Evolutionary conservation across 306 rosid genomes (phyloP), one percentile per base, ranked within the genome.

Genomic region (Fragaria iinumae): DNA sequence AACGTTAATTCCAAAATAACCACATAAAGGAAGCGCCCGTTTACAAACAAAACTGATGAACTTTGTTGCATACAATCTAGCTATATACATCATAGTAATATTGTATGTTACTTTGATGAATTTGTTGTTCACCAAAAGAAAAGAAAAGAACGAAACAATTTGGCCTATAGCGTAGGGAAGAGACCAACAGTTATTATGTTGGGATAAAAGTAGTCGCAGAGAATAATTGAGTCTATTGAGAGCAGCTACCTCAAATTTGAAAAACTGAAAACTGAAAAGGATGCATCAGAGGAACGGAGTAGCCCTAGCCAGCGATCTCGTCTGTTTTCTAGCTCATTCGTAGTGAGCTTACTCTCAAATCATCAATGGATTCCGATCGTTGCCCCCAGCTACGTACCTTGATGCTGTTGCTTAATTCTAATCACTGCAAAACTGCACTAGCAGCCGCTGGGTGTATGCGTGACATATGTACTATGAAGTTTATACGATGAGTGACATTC

Each of bases 261-360:
- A 45, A 45, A 45, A 2, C 8, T 36, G 57, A 45, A 45, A 45
- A 2, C 8, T 36, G 57, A 73, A 32, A 66, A 43, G n/a, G 82
- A 79, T 41, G 44, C 69, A 66, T 79, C 74, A 53, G 38, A 45
- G 38, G 36, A 69, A 73, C 48, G 78, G 60, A 20, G 60, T 20
- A 7, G 12, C 60, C 60, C 60, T 20, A 20, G 23, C 60, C 20
- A 53, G 11, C 12, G 16, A 47, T 47, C 50, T 53, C 60, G 11
- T 20, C 8, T 53, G 60, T 53, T 36, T 36, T 36, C 39, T 36
- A 36, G 5, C 5, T 3, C 39, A 0, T 52, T 6, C 3, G 25
- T n/a, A 53, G 27, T 52, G 23, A 52, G 60, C 4, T 20, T 53
- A 53, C 60, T 20, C 39, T 4, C 57, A 5, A 52, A 5, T 52